A percentile compares a stretch with the other conserved stretches of the same genome.
phyloP scores from a whole-genome alignment of 768 basidiomycete species.

The Lactifluus pinguis region DNA sequence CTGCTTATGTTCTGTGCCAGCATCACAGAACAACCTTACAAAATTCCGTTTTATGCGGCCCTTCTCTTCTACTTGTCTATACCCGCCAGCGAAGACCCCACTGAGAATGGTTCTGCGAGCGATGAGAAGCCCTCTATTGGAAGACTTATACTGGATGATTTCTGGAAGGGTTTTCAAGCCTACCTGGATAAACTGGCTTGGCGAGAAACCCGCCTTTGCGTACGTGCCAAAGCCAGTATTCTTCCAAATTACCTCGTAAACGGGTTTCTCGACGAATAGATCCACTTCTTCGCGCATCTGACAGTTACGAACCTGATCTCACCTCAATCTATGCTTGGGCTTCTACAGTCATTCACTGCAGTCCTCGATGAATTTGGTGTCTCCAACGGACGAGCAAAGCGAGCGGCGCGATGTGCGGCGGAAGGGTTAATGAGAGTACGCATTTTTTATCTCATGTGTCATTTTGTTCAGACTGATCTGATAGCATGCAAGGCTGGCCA shows the following conservation, averaged over 20 bases:
- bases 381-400: conserved; percentile 74
- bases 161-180: conserved; percentile 84
- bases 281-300: conserved; percentile 89
- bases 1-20: conserved; percentile 31
- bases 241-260: neutral
- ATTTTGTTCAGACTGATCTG: neutral
- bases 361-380: conserved; percentile 88
- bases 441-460: neutral
- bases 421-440: conserved; percentile 72
- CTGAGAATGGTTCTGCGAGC: conserved; percentile 26
- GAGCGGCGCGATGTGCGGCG: conserved; percentile 70
- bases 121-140: conserved; percentile 40
- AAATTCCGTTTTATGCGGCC: conserved; percentile 83
- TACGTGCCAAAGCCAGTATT: conserved; percentile 32
- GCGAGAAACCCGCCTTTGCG: conserved; percentile 83
- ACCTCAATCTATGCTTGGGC: conserved; percentile 64
- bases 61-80: conserved; percentile 63
- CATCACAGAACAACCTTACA: conserved; percentile 88
- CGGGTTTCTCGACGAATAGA: conserved; percentile 37
- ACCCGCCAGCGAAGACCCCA: conserved; percentile 18
- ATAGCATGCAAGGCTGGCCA: conserved; percentile 49
- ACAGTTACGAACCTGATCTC: conserved; percentile 70
- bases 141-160: conserved; percentile 72
- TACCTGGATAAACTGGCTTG: conserved; percentile 85
- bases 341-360: conserved; percentile 75